Evolutionary conservation across 108 stramenopile genomes (phyloP).

Genomic region (Cyclotella kingstonii): DNA sequence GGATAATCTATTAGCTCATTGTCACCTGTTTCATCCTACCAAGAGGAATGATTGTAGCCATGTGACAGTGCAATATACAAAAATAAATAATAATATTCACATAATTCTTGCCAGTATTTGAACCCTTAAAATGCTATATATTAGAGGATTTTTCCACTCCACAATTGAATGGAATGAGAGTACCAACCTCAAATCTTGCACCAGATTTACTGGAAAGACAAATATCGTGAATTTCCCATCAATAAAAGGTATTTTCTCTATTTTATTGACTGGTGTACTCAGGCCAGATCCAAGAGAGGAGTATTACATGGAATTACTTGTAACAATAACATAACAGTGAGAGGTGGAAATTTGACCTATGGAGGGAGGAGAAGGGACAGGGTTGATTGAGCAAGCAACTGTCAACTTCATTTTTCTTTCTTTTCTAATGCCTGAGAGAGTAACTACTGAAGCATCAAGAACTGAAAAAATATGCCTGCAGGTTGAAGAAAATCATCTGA

Average conservation of each 20-base stretch:
- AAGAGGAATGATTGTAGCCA: too few species aligned
- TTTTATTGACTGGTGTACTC: conserved; percentile 42
- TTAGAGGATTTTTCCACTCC: conserved; percentile 9
- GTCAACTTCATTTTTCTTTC: conserved; percentile 21
- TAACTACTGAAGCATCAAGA: conserved; percentile 25
- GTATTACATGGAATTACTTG: conserved; percentile 8
- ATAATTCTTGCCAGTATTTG: conserved; percentile 26
- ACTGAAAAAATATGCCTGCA: conserved; percentile 23
- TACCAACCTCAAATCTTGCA: conserved; percentile 26
- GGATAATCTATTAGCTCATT: conserved; percentile 32
- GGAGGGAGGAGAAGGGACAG: conserved; percentile 27
- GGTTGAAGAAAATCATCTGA: background rate
- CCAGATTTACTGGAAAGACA: conserved; percentile 18
- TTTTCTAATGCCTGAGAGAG: conserved; percentile 2
- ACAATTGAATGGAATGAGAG: conserved; percentile 32
- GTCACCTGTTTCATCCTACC: conserved; percentile 11
- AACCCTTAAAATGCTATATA: conserved; percentile 24
- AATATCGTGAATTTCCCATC: conserved; percentile 13
- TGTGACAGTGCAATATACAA: too few species aligned
- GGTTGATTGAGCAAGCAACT: conserved; percentile 28
- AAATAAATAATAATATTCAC: background rate
- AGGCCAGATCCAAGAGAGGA: conserved; percentile 35
- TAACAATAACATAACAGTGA: conserved; percentile 23
- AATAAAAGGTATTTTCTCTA: conserved; percentile 31
- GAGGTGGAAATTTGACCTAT: conserved; percentile 19